phyloP scores from a whole-genome alignment of 75 land plant species.

The Sequoiadendron giganteum region DNA sequence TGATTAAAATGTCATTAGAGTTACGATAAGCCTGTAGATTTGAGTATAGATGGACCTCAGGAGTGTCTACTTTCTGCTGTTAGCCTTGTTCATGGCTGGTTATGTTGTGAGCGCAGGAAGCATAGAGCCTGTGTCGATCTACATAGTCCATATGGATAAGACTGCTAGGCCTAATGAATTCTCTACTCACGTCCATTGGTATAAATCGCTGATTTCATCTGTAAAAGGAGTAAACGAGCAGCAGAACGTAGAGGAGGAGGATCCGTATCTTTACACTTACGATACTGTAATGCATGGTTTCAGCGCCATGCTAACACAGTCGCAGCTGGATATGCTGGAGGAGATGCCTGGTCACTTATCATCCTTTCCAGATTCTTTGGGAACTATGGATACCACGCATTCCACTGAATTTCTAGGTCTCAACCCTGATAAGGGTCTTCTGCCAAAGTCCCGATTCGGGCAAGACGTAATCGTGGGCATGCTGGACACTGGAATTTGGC shows the following conservation, averaged over 20 bases:
- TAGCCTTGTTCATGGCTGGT: too few relatives aligned
- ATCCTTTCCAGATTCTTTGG: background rate
- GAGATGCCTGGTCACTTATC: constrained; percentile 12
- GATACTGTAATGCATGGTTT: constrained; percentile 29
- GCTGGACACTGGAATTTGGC: constrained; percentile 69
- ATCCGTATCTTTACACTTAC: constrained; percentile 18
- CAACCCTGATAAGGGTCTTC: constrained; percentile 8
- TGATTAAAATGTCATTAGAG: too few relatives aligned
- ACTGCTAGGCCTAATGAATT: constrained; percentile 29
- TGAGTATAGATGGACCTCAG: too few relatives aligned
- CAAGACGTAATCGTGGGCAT: constrained; percentile 33
- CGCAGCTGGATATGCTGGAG: constrained; percentile 9
- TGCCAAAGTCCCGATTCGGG: constrained; percentile 20
- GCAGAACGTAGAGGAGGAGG: background rate
- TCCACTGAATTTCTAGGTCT: constrained; percentile 27
- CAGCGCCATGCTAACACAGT: constrained; percentile 16
- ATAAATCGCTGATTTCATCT: constrained; percentile 13
- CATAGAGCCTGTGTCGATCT: constrained; percentile 9
- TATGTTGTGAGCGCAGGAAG: too few relatives aligned
- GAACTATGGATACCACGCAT: constrained; percentile 39
- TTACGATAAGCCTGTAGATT: too few relatives aligned
- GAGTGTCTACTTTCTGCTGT: too few relatives aligned
- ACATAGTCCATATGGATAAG: constrained; percentile 46
- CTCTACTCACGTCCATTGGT: constrained; percentile 32
- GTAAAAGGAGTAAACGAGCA: constrained; percentile 9